Percentiles rank a stretch among this genome's conserved stretches.
phyloP scores from a whole-genome alignment of 1,284 basidiomycete species.

The Flammula alnicola region DNA sequence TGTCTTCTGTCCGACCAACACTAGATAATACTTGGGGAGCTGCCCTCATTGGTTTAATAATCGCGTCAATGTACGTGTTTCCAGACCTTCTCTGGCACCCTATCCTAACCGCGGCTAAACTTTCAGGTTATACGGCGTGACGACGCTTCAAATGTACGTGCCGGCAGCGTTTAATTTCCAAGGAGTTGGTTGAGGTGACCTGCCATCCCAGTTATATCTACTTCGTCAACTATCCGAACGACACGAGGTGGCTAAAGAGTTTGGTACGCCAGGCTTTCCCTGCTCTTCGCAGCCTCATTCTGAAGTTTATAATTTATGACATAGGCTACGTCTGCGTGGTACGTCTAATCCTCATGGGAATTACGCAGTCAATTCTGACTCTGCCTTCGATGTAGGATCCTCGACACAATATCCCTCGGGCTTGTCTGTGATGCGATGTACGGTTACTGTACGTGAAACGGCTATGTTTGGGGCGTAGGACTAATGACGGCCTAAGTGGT shows the following conservation, averaged over 20 bases:
- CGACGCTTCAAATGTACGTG: slow-evolving; percentile 20
- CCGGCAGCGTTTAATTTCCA: too few relatives aligned
- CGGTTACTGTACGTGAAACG: slow-evolving; percentile 23
- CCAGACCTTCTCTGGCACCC: too few relatives aligned
- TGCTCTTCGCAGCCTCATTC: not conserved
- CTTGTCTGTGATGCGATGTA: slow-evolving; percentile 22
- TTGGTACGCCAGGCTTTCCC: slow-evolving; percentile 4
- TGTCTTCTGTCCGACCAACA: slow-evolving; percentile 10
- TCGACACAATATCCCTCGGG: slow-evolving; percentile 21
- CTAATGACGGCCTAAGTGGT: too few relatives aligned
- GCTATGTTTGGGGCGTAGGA: too few relatives aligned
- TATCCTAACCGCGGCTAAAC: not conserved
- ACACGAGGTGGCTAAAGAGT: slow-evolving; percentile 11
- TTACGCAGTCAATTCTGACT: too few relatives aligned
- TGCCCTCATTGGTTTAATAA: slow-evolving; percentile 23
- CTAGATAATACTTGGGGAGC: slow-evolving; percentile 26
- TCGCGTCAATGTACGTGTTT: slow-evolving; percentile 18
- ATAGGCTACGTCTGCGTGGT: too few relatives aligned
- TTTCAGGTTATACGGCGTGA: slow-evolving; percentile 22
- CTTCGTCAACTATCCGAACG: slow-evolving; percentile 17
- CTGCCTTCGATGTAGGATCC: slow-evolving; percentile 17
- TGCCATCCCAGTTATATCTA: slow-evolving; percentile 19
- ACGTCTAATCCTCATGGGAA: too few relatives aligned
- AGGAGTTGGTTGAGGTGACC: too few relatives aligned
- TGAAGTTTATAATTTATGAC: too few relatives aligned